Evolutionary conservation across 2,329 filamentous ascomycete species (phyloP).

Genomic region (Colletotrichum australisinense): DNA sequence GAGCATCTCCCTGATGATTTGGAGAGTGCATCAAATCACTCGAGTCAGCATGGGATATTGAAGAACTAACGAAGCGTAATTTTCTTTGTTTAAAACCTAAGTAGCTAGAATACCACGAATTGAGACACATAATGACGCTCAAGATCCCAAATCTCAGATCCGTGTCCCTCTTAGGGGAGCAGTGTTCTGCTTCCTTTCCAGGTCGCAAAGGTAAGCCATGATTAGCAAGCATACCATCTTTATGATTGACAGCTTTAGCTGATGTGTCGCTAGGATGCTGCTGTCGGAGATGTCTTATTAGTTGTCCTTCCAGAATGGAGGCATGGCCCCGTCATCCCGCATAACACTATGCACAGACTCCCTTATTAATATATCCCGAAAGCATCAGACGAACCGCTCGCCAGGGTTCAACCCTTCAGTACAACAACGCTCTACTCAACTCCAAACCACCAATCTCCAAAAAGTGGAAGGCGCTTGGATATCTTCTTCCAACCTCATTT

Average conservation of each 20-base stretch:
- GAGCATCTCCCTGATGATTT: conserved; percentile 27
- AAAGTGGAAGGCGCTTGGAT: not conserved
- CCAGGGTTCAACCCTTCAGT: not conserved
- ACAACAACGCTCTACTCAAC: not conserved
- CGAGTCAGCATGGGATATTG: conserved; percentile 20
- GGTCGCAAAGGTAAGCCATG: not conserved
- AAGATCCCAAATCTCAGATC: not conserved
- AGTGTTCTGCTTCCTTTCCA: not conserved
- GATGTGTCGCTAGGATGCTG: not conserved
- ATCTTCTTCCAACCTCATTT: not conserved
- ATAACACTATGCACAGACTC: not conserved
- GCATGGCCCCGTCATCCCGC: not conserved
- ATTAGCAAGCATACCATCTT: not conserved
- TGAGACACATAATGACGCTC: not conserved
- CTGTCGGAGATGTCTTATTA: not conserved
- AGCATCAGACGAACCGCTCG: not conserved
- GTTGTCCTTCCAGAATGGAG: not conserved
- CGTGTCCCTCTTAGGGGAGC: not conserved
- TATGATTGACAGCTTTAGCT: not conserved
- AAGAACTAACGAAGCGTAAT: conserved; percentile 10
- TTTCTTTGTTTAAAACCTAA: not conserved
- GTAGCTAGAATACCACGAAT: not conserved
- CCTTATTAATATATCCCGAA: not conserved
- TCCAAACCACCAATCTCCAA: not conserved
- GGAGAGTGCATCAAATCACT: conserved; percentile 25